Conservation (phyloP, 768 basidiomycete genomes). For the Russula virescens region DNA sequence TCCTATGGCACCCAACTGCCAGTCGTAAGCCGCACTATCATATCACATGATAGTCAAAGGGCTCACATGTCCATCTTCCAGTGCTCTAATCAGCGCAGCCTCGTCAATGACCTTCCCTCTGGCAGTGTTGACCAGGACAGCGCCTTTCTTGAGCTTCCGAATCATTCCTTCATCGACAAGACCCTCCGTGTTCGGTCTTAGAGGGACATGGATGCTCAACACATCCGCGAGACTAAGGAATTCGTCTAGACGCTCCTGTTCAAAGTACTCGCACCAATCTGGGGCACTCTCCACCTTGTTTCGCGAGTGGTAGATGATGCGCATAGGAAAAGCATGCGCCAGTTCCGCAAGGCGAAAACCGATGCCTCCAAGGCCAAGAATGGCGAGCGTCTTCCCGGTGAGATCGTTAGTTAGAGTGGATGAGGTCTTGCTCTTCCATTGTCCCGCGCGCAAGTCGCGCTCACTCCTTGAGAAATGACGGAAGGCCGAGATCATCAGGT, state of each 20-base stretch:
- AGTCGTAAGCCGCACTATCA: neutral
- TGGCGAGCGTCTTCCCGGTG: slow-evolving; percentile 61
- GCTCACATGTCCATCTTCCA: slow-evolving; percentile 84
- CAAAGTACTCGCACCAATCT: slow-evolving; percentile 71
- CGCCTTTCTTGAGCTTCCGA: slow-evolving; percentile 66
- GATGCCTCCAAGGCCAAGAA: slow-evolving; percentile 75
- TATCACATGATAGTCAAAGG: neutral
- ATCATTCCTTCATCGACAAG: slow-evolving; percentile 74
- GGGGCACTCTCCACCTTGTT: slow-evolving; percentile 53
- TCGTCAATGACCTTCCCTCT: slow-evolving; percentile 90
- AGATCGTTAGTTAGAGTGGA: slow-evolving; percentile 54
- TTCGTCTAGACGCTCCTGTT: slow-evolving; percentile 48
- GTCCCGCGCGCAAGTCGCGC: slow-evolving; percentile 44
- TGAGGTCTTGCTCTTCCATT: slow-evolving; percentile 54
- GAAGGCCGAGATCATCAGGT: slow-evolving; percentile 71
- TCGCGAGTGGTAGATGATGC: slow-evolving; percentile 74
- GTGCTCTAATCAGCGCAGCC: slow-evolving; percentile 74
- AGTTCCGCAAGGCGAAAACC: slow-evolving; percentile 66
- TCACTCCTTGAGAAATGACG: slow-evolving; percentile 70
- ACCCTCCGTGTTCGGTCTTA: slow-evolving; percentile 66
- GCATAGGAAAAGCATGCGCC: slow-evolving; percentile 81
- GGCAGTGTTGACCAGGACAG: slow-evolving; percentile 81
- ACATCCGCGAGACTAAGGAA: slow-evolving; percentile 74
- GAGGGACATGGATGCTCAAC: slow-evolving; percentile 79
- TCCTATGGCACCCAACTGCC: slow-evolving; percentile 70